Evolutionary conservation across 2,329 filamentous ascomycete genomes (phyloP), one percentile per base, ranked within the genome.

Genomic region (Colletotrichum cereale): DNA sequence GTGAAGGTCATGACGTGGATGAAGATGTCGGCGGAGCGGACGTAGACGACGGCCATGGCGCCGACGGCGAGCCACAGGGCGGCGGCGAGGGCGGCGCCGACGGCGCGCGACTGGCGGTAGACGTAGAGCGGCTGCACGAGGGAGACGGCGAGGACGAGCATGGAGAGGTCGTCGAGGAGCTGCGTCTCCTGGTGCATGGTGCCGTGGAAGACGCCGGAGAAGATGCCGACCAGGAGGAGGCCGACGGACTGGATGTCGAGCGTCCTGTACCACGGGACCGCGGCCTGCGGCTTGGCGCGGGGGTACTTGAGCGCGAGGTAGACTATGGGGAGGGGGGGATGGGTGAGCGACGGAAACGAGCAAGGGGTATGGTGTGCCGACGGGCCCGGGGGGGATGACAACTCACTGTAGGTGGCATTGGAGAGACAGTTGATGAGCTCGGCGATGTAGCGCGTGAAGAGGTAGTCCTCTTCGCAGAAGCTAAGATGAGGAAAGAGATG

Each of bases 121-220:
- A 84, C 85, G 66, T 84, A 82, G 5, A 86, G 78, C 60, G 85
- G 84, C 58, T 88, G 86, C 6, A 90, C 80, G 66, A 90, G 82
- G 0, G 86, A 81, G 71, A 85, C 86, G 29, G 83, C 84, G 5
- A 89, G 82, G 16, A 87, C 78, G 38, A 89, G 83, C 88, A 89
- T 90, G 65, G 86, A 86, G n/a, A 90, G 79, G 74, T 90, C 88
- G 74, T 90, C 88, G 73, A 83, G 84, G 70, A 84, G 85, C 73
- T 86, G 81, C 7, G 83, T 76, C 1, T 76, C 76, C 60, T 84
- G 82, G 63, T 80, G 83, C 24, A 86, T 79, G 10, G 82, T 82
- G 40, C 83, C 84, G 73, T 86, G 85, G 75, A 83, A 86, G 14
- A 81, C 62, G 60, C 82, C 81, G 1, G 84, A 87, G 34, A 78